Conservation (phyloP, 2,329 filamentous ascomycete species). For the Claviceps humidiphila region DNA sequence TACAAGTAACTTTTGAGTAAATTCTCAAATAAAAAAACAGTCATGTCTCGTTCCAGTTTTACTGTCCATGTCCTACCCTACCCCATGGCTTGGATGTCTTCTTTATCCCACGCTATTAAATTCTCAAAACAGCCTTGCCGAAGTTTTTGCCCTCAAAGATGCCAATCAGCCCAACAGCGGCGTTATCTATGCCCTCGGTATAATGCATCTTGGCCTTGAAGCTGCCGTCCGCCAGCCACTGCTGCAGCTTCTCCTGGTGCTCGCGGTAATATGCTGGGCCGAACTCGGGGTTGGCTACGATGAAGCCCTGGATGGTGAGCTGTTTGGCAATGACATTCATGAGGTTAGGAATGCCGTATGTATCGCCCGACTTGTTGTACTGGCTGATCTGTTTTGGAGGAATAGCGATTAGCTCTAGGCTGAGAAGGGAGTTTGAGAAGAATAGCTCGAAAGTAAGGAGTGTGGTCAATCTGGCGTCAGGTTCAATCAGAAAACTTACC, state of each 20-base stretch:
- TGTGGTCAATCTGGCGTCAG: no score
- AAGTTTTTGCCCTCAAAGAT: conserved; percentile 71
- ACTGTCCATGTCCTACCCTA: no score
- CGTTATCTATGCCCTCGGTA: conserved; percentile 69
- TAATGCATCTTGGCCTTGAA: conserved; percentile 58
- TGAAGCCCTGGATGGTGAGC: conserved; percentile 61
- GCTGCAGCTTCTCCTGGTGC: conserved; percentile 61
- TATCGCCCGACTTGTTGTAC: conserved; percentile 48
- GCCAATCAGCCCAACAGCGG: conserved; percentile 57
- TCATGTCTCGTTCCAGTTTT: not conserved
- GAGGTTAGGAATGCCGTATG: conserved; percentile 54
- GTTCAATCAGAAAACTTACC: conserved; percentile 21
- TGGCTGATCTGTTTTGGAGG: conserved; percentile 42
- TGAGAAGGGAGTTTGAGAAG: not conserved
- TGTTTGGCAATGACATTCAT: conserved; percentile 53
- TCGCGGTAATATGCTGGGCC: conserved; percentile 53
- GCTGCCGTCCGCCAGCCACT: conserved; percentile 64
- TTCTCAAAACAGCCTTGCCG: conserved; percentile 61
- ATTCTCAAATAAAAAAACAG: not conserved
- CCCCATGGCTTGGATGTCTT: not conserved
- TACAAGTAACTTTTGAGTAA: no score
- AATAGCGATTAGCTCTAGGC: not conserved
- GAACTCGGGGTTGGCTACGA: conserved; percentile 53
- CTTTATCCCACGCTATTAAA: not conserved
- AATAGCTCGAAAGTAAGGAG: no score